Base-by-base conservation (phyloP, 2,329 filamentous ascomycete genomes). In the Talaromyces sp. region DNA sequence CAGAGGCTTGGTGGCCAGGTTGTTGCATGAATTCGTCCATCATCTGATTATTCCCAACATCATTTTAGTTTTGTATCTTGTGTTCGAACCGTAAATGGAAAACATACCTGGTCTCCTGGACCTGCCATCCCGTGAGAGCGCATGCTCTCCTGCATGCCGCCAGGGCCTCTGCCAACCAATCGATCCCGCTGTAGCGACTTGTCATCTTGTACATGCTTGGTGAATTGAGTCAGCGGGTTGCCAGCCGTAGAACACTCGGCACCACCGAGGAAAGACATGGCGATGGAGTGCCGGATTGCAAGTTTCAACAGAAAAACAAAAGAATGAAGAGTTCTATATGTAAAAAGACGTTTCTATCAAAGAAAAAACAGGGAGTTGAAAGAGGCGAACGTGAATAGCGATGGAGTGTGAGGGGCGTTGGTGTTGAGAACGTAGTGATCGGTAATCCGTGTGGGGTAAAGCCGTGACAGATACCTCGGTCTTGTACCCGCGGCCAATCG, bases 221-320 rank as follows among this genome's bases (percentile, higher is more conserved):
- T 91, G 75, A 99, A 96, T 81, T 97, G 94, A 73, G 91, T 93
- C 70, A 99, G 87, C 61, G 95, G 94, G 77, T 99, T 99, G 71
- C 89, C 91, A 65, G 90, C 92, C 63, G 94, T 95, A 60, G 93
- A 97, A 83, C 94, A 99, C 80, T 97, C 94, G 68, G 93, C 90
- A 68, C 93, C 92, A 77, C 91, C 91, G 70, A 97, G 84, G 76
- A 99, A 97, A 59, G 93, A 97, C 93, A 99, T 97, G 66, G 63
- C 48, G 26, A 51, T 4, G 19, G n/a, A 46, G n/a, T 46, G 43
- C 43, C 43, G 41, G 38, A 12, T 17, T 46, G 41, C 7, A n/a
- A 46, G 9, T 19, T 19, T 21, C 21, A 46, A 21, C 12, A 46
- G 6, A 21, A 11, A 24, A 46, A 24, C 19, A 4, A 46, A 24